phyloP scores from a whole-genome alignment of 148 eudicot genomes.

The Camellia lanceoleosa region DNA sequence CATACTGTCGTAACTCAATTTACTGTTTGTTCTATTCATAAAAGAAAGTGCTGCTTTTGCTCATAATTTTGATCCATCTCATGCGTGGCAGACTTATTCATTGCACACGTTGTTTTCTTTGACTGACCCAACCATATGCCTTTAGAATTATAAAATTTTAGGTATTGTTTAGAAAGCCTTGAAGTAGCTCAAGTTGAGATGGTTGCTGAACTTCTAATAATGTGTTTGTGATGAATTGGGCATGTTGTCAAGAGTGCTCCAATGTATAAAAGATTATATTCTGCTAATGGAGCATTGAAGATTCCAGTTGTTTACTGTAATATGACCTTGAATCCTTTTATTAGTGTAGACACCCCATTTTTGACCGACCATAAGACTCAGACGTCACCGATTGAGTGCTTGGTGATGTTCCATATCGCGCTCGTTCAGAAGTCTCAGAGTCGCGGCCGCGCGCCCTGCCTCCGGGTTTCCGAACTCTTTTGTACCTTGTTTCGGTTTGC shows the following conservation, averaged over 20 bases:
- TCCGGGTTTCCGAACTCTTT: no score
- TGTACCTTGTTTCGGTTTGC: no score
- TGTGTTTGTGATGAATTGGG: background rate
- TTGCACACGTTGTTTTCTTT: no score
- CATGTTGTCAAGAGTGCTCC: background rate
- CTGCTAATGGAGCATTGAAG: background rate
- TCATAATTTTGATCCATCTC: background rate
- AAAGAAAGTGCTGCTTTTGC: background rate
- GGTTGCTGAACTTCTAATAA: conserved; percentile 1
- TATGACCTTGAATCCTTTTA: background rate
- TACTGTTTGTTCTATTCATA: background rate
- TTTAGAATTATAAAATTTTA: background rate
- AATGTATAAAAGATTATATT: background rate
- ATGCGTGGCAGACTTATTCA: no score
- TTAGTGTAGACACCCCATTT: no score
- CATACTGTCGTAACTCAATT: background rate
- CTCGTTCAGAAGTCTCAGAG: no score
- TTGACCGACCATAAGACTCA: no score
- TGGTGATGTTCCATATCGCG: no score
- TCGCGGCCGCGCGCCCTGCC: no score
- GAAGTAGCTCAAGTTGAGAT: background rate
- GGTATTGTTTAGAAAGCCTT: background rate
- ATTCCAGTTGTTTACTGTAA: background rate
- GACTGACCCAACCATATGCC: no score
- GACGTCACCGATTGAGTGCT: no score